Base-by-base conservation (phyloP, 75 land plant genomes). In the Pinus tabuliformis region DNA sequence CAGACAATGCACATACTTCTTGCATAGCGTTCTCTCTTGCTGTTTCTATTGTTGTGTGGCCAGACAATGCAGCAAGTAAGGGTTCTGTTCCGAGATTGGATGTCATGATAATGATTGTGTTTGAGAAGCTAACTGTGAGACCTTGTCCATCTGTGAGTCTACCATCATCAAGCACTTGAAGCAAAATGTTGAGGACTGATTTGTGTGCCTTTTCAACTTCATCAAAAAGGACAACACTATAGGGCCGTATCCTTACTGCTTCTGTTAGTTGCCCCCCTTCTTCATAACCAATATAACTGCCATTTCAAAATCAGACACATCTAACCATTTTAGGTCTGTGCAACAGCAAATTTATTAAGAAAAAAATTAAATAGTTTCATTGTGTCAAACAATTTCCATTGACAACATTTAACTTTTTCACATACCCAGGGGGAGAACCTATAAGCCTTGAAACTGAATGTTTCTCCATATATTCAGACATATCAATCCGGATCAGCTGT, bases 71-170 rank as follows among this genome's bases (percentile, higher is more conserved):
- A 3, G 93, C 64, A 60, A 97, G 85, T 22, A 97, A 83, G 59
- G 90, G 91, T 84, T 97, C 98, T 16, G 99, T 95, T 11, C 99
- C 99, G 18, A 97, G 87, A 62, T 97, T 97, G 68, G 99, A 97
- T 9, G 99, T 97, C 91, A 97, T 81, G 65, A 97, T 94, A 28
- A 97, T 86, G 5, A 97, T 98, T 4, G 96, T 88, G 73, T 97
- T 92, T 28, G 86, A 83, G 78, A 97, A 94, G 78, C 89, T 91
- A 1, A 97, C 99, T 1, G 99, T 97, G 12, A 95, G 85, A 21
- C 99, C 99, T 81, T 94, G 95, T 14, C 99, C 99, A 83, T 97
- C 99, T 45, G 99, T 97, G 20, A 97, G 77, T 75, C 98, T 89
- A 16, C 99, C 99, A 81, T 97, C 99, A 77, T 97, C 99, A 39